Evolutionary conservation across 2,329 filamentous ascomycete genomes (phyloP), one percentile per base, ranked within the genome.

Genomic region (Talaromyces sp.): DNA sequence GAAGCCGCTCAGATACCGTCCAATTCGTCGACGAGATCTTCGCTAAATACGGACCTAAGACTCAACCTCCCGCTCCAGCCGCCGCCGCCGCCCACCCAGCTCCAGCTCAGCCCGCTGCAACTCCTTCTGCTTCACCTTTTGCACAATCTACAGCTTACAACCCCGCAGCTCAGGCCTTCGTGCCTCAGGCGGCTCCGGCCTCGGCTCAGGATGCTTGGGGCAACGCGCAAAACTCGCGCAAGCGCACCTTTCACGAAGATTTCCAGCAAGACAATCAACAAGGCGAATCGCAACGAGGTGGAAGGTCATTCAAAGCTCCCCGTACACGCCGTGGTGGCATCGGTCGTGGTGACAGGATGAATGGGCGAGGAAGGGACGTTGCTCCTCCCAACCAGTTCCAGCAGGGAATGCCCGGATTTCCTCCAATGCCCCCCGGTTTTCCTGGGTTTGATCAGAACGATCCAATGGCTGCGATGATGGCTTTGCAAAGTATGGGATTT

Each of bases 11-110:
- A 84, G 82, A 83, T 65, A 82, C 83, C 0, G 71, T 72, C 2
- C 63, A 73, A 3, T 86, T 87, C 64, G 84, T 87, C 11, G 78
- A 85, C 63, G 82, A 86, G 62, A 77, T 86, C 48, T 82, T 87
- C 66, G 66, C 72, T 21, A 80, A 79, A 4, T 80, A 86, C 64
- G 76, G 76, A 57, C 76, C 75, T 16, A 83, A 81, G 64, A 75
- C 77, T 40, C 65, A 69, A 37, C 64, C 75, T 23, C 67, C 69
- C 23, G 31, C 50, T 12, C 18, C 50, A 9, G 35, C 35, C 7
- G 46, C 62, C n/a, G 55, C 44, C 21, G 44, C 44, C 16, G 18
- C 40, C n/a, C 58, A 61, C 35, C 58, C 48, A 54, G 25, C 54
- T 40, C 62, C 52, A 63, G 55, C 70, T 37, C 67, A 66, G 59